A percentile compares a stretch with the other conserved stretches of the same genome.
These are phyloP conservation scores for Erysimum cheiri DNA, from an alignment of 441 rosid species.

Conservation along the genomic window DNA sequence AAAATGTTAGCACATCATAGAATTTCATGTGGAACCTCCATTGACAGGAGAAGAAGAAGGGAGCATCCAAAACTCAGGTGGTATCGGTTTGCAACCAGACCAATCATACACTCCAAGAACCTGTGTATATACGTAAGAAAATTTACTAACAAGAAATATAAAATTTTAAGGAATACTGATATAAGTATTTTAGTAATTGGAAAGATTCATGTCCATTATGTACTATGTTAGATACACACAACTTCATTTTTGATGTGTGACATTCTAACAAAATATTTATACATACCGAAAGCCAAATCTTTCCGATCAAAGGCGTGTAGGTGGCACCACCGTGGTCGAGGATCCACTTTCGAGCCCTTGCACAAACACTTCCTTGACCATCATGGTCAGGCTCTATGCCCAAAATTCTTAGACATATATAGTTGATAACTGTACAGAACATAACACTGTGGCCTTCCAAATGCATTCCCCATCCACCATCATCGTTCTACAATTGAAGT, in stretches of 20 bases:
- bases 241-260: background rate
- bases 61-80: background rate
- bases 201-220: background rate
- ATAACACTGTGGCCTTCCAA: background rate
- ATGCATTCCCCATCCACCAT: constrained; percentile 1
- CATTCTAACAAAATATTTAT: background rate
- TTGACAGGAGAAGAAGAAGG: background rate
- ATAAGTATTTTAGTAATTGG: no score
- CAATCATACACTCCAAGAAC: background rate
- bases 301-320: background rate
- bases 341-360: constrained; percentile 1
- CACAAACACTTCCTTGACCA: constrained; percentile 3
- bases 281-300: constrained; percentile 2
- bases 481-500: background rate
- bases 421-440: background rate
- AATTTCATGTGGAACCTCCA: background rate
- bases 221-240: background rate
- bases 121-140: background rate
- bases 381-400: background rate
- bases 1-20: background rate
- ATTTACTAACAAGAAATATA: no score
- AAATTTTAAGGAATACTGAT: background rate
- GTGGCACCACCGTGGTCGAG: background rate
- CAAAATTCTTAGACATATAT: background rate
- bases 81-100: constrained; percentile 1